A percentile compares a stretch with the other conserved stretches of the same genome.
Evolutionary conservation across 495 filamentous ascomycete genomes (phyloP).

Genomic region (Beverwykella pulmonaria): DNA sequence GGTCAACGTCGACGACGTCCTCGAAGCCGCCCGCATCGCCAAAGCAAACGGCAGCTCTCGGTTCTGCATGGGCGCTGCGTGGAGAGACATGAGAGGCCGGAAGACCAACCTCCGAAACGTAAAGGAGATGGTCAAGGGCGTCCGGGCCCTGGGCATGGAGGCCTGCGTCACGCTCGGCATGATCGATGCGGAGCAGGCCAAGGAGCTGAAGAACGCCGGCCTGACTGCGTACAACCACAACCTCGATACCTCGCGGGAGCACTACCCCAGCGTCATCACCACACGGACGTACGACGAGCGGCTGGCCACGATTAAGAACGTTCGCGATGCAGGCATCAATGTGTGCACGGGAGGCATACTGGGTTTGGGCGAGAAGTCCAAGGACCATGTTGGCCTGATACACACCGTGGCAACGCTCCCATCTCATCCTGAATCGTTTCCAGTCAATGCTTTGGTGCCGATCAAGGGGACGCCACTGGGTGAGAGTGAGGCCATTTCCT

Average conservation of each 20-base stretch:
- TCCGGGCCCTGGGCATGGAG: constrained; percentile 80
- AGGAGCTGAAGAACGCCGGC: constrained; percentile 77
- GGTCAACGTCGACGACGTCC: constrained; percentile 73
- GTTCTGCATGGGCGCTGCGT: constrained; percentile 91
- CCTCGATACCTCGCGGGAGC: constrained; percentile 81
- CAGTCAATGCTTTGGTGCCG: constrained; percentile 82
- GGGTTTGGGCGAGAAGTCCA: constrained; percentile 72
- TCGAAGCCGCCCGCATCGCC: constrained; percentile 72
- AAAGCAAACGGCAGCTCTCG: constrained; percentile 78
- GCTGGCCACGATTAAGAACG: constrained; percentile 70
- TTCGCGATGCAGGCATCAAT: constrained; percentile 79
- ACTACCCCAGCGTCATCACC: constrained; percentile 79
- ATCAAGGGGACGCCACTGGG: constrained; percentile 84
- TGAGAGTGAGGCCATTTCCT: constrained; percentile 67
- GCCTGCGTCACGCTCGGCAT: constrained; percentile 86
- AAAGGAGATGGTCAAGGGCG: constrained; percentile 77
- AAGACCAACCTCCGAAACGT: constrained; percentile 77
- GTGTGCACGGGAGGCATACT: constrained; percentile 85
- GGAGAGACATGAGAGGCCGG: constrained; percentile 87
- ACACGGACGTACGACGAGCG: constrained; percentile 83
- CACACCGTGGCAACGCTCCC: constrained; percentile 76
- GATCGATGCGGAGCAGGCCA: constrained; percentile 76
- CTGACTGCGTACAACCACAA: constrained; percentile 91
- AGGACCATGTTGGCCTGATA: constrained; percentile 76
- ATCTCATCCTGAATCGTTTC: constrained; percentile 78